Percentiles rank a stretch among this genome's conserved stretches.
These are phyloP conservation scores for Fusarium pseudoanthophilum DNA, from an alignment of 2,329 filamentous ascomycete species.

Conservation along the genomic window DNA sequence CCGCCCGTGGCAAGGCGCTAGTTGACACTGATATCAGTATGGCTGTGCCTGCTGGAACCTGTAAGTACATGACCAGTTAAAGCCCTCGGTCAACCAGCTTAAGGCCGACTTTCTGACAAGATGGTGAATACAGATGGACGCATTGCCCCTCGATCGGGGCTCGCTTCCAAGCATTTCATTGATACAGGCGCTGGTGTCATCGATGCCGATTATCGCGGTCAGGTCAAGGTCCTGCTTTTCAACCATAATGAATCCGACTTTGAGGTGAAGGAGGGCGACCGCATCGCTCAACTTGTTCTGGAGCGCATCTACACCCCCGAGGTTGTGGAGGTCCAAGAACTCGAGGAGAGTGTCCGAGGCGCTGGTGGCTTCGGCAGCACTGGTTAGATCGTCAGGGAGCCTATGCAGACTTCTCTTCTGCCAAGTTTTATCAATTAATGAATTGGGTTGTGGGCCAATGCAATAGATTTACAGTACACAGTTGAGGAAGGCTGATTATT, in stretches of 20 bases:
- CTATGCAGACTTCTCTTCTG: constrained; percentile 1
- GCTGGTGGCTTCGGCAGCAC: constrained; percentile 94
- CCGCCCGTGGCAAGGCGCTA: constrained; percentile 82
- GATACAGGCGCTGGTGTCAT: constrained; percentile 97
- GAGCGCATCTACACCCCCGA: constrained; percentile 96
- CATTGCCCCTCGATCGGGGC: constrained; percentile 88
- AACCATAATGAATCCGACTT: constrained; percentile 90
- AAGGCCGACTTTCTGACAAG: neutral
- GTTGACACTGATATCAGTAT: constrained; percentile 94
- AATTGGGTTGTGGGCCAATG: neutral
- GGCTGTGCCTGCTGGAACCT: constrained; percentile 89
- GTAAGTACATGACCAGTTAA: constrained; percentile 62
- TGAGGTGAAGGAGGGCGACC: constrained; percentile 83
- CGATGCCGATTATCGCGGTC: constrained; percentile 95
- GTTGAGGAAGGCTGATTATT: neutral
- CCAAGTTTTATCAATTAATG: constrained; percentile 25
- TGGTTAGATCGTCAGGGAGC: constrained; percentile 55
- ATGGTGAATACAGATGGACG: constrained; percentile 73
- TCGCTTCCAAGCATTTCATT: constrained; percentile 94
- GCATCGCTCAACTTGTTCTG: constrained; percentile 91
- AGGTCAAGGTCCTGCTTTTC: constrained; percentile 93
- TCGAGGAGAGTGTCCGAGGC: constrained; percentile 91
- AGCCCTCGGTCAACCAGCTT: neutral
- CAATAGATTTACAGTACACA: neutral
- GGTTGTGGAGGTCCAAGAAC: constrained; percentile 85